These are phyloP conservation scores for Penicillium janthinellum DNA, from an alignment of 2,329 filamentous ascomycete species.

Conservation along the genomic window DNA sequence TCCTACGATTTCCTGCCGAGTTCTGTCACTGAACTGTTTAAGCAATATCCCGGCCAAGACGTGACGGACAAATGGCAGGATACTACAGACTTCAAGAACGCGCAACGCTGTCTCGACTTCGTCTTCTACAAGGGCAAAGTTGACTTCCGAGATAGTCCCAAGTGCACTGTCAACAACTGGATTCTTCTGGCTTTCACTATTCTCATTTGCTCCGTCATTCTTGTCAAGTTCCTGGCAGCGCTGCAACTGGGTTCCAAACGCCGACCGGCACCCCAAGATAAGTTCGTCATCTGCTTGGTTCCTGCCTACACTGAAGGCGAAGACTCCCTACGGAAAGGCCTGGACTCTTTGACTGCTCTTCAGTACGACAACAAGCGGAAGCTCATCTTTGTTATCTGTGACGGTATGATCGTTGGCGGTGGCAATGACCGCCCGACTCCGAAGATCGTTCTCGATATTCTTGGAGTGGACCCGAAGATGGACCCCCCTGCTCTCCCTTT, in stretches of 20 bases:
- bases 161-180: slow-evolving; percentile 88
- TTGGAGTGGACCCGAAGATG: slow-evolving; percentile 94
- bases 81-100: slow-evolving; percentile 60
- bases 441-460: slow-evolving; percentile 92
- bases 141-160: slow-evolving; percentile 77
- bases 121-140: slow-evolving; percentile 79
- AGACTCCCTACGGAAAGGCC: slow-evolving; percentile 86
- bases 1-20: slow-evolving; percentile 72
- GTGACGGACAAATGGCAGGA: slow-evolving; percentile 67
- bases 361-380: slow-evolving; percentile 99
- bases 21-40: slow-evolving; percentile 67
- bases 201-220: slow-evolving; percentile 76
- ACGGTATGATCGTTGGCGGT: slow-evolving; percentile 99
- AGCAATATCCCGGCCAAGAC: slow-evolving; percentile 76
- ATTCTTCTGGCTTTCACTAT: slow-evolving; percentile 86
- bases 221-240: slow-evolving; percentile 87
- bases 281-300: slow-evolving; percentile 98
- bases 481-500: slow-evolving; percentile 93
- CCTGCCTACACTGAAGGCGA: slow-evolving; percentile 98
- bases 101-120: slow-evolving; percentile 77
- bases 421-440: slow-evolving; percentile 96
- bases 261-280: slow-evolving; percentile 87
- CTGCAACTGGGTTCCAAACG: slow-evolving; percentile 92
- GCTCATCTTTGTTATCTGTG: slow-evolving; percentile 86
- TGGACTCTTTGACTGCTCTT: slow-evolving; percentile 91